These are phyloP conservation scores for Hypoxylon sp. DNA, from an alignment of 2,329 filamentous ascomycete genomes.

Conservation along the genomic window DNA sequence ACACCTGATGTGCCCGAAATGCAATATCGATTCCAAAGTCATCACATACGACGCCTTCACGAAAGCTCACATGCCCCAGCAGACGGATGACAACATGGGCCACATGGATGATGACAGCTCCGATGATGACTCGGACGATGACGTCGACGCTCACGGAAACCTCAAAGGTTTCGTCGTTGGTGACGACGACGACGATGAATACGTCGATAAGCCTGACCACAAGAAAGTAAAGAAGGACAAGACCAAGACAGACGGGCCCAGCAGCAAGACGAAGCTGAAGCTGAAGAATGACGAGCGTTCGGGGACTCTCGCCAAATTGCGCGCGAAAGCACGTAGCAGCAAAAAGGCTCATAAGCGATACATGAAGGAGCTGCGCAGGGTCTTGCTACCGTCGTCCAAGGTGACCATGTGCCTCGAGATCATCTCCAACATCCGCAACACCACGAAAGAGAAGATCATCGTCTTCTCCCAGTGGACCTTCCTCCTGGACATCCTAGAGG, in stretches of 20 bases:
- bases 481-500: slow-evolving; percentile 78
- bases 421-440: slow-evolving; percentile 55
- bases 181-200: slow-evolving; percentile 48
- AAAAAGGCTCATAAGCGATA: slow-evolving; percentile 72
- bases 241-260: slow-evolving; percentile 33
- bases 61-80: slow-evolving; percentile 71
- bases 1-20: slow-evolving; percentile 74
- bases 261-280: slow-evolving; percentile 47
- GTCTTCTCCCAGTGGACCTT: slow-evolving; percentile 86
- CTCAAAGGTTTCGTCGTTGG: slow-evolving; percentile 39
- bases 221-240: slow-evolving; percentile 36
- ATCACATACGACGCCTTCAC: slow-evolving; percentile 80
- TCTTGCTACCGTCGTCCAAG: slow-evolving; percentile 79
- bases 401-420: slow-evolving; percentile 74
- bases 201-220: slow-evolving; percentile 45
- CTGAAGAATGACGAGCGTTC: slow-evolving; percentile 48
- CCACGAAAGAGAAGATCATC: slow-evolving; percentile 75
- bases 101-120: slow-evolving; percentile 45
- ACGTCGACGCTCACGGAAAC: slow-evolving; percentile 42
- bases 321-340: slow-evolving; percentile 71
- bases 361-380: slow-evolving; percentile 70
- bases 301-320: slow-evolving; percentile 59
- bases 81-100: slow-evolving; percentile 46
- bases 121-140: slow-evolving; percentile 42
- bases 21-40: slow-evolving; percentile 72